These are phyloP conservation scores for Pisolithus marmoratus DNA, from an alignment of 768 basidiomycete genomes.

Conservation along the genomic window DNA sequence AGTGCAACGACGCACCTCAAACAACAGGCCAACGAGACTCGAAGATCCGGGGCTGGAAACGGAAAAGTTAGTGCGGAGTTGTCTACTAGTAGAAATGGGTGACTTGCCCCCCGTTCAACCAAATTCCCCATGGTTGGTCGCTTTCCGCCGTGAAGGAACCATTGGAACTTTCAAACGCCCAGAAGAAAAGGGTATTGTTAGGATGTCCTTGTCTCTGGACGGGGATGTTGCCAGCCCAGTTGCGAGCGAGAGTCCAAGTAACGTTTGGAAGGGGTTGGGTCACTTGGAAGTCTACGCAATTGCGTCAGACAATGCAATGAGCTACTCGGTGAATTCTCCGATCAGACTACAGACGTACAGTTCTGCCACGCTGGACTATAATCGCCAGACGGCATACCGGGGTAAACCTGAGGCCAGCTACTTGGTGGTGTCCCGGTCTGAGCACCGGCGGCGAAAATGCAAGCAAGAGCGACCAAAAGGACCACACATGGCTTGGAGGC, in stretches of 20 bases:
- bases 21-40: slow-evolving; percentile 56
- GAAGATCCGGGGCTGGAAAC: slow-evolving; percentile 57
- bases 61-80: neutral
- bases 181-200: slow-evolving; percentile 63
- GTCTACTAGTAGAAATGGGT: neutral
- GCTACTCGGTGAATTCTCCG: neutral
- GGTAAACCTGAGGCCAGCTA: slow-evolving; percentile 37
- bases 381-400: slow-evolving; percentile 38
- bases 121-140: slow-evolving; percentile 64
- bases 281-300: slow-evolving; percentile 50
- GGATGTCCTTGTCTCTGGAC: slow-evolving; percentile 55
- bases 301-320: neutral
- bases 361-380: slow-evolving; percentile 57
- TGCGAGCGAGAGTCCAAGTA: slow-evolving; percentile 46
- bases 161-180: slow-evolving; percentile 50
- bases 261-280: slow-evolving; percentile 53
- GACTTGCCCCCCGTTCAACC: slow-evolving; percentile 66
- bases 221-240: slow-evolving; percentile 59
- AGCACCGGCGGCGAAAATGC: slow-evolving; percentile 12
- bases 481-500: slow-evolving; percentile 10
- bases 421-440: slow-evolving; percentile 23
- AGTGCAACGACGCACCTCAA: slow-evolving; percentile 44
- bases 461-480: slow-evolving; percentile 1
- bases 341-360: slow-evolving; percentile 35
- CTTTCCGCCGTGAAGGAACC: slow-evolving; percentile 48